Evolutionary conservation across 805 yeast genomes (phyloP).

Genomic region (Yarrowia sp.): DNA sequence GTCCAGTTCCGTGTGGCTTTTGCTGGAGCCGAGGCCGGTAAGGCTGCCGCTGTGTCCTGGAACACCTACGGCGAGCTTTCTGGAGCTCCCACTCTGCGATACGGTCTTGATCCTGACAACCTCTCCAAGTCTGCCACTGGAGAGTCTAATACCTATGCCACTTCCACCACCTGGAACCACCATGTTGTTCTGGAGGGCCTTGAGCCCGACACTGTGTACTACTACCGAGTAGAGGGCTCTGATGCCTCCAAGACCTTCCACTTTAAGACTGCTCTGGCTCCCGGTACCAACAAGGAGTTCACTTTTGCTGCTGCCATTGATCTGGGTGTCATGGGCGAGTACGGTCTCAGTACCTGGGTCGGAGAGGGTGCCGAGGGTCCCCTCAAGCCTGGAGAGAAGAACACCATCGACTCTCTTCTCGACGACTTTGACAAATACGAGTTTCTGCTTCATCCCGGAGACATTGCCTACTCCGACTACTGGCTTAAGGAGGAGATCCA

Average conservation of each 20-base stretch:
- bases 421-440: constrained; percentile 43
- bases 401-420: constrained; percentile 43
- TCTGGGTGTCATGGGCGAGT: constrained; percentile 39
- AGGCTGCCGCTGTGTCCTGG: constrained; percentile 42
- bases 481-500: constrained; percentile 45
- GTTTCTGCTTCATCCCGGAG: constrained; percentile 48
- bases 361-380: constrained; percentile 25
- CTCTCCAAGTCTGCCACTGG: constrained; percentile 39
- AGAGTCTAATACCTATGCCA: constrained; percentile 43
- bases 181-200: constrained; percentile 46
- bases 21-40: constrained; percentile 11
- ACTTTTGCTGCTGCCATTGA: constrained; percentile 30
- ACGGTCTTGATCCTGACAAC: constrained; percentile 42
- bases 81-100: constrained; percentile 44
- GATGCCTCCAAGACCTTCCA: constrained; percentile 36
- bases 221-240: constrained; percentile 45
- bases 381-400: constrained; percentile 35
- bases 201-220: constrained; percentile 46
- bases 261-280: constrained; percentile 42
- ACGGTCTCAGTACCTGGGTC: constrained; percentile 38
- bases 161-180: constrained; percentile 45
- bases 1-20: constrained; percentile 32
- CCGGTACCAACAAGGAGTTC: constrained; percentile 39
- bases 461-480: constrained; percentile 49
- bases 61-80: constrained; percentile 43